phyloP scores from a whole-genome alignment of 2,329 filamentous ascomycete genomes.

The Grosmannia clavigera region DNA sequence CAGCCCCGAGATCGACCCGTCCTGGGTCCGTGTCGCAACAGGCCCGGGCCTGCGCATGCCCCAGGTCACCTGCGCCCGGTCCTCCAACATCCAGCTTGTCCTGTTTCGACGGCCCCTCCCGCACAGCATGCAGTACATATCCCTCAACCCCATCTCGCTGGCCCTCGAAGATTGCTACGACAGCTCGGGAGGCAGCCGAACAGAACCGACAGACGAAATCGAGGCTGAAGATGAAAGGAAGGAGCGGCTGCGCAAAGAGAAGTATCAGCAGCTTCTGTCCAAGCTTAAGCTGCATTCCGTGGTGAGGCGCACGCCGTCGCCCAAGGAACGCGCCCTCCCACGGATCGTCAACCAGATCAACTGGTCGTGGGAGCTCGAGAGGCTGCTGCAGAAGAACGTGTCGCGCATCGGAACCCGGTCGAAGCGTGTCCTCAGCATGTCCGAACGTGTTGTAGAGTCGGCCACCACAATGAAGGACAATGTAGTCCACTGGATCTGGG shows the following conservation, averaged over 20 bases:
- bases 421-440: constrained; percentile 80
- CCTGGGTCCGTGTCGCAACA: constrained; percentile 53
- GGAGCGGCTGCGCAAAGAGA: constrained; percentile 43
- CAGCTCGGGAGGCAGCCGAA: constrained; percentile 18
- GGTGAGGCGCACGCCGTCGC: constrained; percentile 59
- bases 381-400: constrained; percentile 78
- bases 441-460: constrained; percentile 86
- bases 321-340: constrained; percentile 69
- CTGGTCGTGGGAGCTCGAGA: constrained; percentile 82
- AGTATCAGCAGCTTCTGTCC: constrained; percentile 57
- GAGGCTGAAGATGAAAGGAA: constrained; percentile 63
- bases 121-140: constrained; percentile 90
- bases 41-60: constrained; percentile 46
- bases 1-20: constrained; percentile 44
- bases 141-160: constrained; percentile 75
- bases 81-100: constrained; percentile 72
- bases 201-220: constrained; percentile 32
- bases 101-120: constrained; percentile 80
- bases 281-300: constrained; percentile 87
- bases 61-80: constrained; percentile 57
- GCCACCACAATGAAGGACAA: constrained; percentile 77
- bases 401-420: constrained; percentile 69
- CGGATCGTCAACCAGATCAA: constrained; percentile 89
- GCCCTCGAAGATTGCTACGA: constrained; percentile 62
- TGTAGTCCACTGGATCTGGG: constrained; percentile 54